Conservation (phyloP, 441 rosid genomes). For the Jatropha multifida region DNA sequence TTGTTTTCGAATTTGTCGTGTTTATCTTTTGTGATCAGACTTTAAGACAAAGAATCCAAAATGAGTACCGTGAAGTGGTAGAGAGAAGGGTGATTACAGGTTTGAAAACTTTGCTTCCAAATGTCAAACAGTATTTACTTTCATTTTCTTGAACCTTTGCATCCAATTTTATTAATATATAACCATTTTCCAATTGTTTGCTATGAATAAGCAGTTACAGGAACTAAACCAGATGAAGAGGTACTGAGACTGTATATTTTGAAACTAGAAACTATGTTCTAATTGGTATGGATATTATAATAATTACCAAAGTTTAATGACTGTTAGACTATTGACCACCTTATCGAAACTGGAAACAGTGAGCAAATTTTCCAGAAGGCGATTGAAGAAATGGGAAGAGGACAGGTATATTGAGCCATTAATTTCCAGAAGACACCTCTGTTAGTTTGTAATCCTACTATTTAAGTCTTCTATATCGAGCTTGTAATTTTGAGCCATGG, state of each 20-base stretch:
- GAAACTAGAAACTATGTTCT: slow-evolving; percentile 9
- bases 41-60: slow-evolving; percentile 76
- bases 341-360: slow-evolving; percentile 91
- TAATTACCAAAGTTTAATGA: slow-evolving; percentile 22
- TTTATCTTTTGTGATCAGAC: slow-evolving; percentile 44
- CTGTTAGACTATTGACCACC: slow-evolving; percentile 70
- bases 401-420: slow-evolving; percentile 49
- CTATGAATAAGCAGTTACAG: slow-evolving; percentile 47
- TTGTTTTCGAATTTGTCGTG: slow-evolving; percentile 22
- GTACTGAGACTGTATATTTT: slow-evolving; percentile 35
- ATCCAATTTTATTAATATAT: slow-evolving; percentile 2
- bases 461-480: too few species aligned
- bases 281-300: slow-evolving; percentile 14
- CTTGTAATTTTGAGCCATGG: slow-evolving; percentile 3
- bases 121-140: not conserved
- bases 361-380: slow-evolving; percentile 95
- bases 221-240: slow-evolving; percentile 71
- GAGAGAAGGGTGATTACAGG: slow-evolving; percentile 89
- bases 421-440: too few species aligned
- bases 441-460: too few species aligned
- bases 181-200: slow-evolving; percentile 13
- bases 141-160: not conserved
- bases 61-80: slow-evolving; percentile 88
- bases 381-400: slow-evolving; percentile 87
- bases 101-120: slow-evolving; percentile 24